Evolutionary conservation across 1,139 yeast species (phyloP).

Genomic region (Schwanniomyces etchellsii): DNA sequence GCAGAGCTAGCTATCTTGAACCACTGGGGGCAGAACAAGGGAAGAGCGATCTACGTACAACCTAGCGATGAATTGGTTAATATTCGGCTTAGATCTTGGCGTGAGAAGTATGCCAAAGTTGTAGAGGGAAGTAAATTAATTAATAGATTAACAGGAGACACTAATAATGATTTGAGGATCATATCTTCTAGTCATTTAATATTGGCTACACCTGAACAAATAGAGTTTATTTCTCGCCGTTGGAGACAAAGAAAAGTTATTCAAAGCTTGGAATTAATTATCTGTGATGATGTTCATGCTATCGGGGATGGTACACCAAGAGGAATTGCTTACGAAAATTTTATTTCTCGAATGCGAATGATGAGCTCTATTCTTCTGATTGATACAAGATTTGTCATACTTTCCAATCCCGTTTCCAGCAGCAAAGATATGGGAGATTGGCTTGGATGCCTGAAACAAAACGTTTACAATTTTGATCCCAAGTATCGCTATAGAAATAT

Average conservation of each 20-base stretch:
- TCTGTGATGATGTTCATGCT: constrained; percentile 73
- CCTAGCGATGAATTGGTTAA: constrained; percentile 59
- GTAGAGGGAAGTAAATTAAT: constrained; percentile 40
- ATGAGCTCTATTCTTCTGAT: constrained; percentile 58
- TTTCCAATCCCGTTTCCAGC: constrained; percentile 66
- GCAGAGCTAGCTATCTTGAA: constrained; percentile 70
- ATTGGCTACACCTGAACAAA: constrained; percentile 76
- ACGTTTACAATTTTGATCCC: constrained; percentile 68
- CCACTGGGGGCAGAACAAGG: constrained; percentile 59
- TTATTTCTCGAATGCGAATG: constrained; percentile 66
- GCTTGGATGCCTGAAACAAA: constrained; percentile 62
- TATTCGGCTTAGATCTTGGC: constrained; percentile 45
- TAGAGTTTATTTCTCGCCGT: constrained; percentile 65
- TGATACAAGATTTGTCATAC: constrained; percentile 54
- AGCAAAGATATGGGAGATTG: constrained; percentile 80
- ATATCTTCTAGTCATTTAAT: constrained; percentile 59
- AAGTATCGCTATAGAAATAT: constrained; percentile 51
- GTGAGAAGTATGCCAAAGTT: constrained; percentile 33
- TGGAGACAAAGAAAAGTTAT: constrained; percentile 78
- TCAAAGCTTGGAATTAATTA: constrained; percentile 59
- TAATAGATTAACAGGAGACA: constrained; percentile 59
- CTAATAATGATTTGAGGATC: constrained; percentile 46
- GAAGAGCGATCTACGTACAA: constrained; percentile 59
- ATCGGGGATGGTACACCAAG: constrained; percentile 46
- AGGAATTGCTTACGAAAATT: constrained; percentile 65